phyloP scores from a whole-genome alignment of 108 stramenopile species.

The Fistulifera solaris region DNA sequence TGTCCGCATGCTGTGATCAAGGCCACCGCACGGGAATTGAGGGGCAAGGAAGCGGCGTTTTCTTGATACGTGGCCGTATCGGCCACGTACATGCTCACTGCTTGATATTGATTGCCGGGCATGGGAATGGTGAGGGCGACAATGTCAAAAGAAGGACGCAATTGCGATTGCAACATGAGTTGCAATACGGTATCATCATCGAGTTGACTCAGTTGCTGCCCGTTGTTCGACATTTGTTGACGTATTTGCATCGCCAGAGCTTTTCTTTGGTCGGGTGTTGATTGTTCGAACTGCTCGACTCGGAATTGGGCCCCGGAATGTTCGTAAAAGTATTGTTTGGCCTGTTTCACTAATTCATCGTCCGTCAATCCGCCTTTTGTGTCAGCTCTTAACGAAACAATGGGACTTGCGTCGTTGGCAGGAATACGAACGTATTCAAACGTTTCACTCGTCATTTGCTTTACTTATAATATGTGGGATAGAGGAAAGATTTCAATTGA shows the following conservation, averaged over 20 bases:
- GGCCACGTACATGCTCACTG: conserved; percentile 62
- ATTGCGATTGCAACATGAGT: conserved; percentile 28
- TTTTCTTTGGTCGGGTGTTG: conserved; percentile 42
- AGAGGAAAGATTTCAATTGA: too few species aligned
- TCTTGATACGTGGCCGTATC: conserved; percentile 38
- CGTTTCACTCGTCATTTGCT: background rate
- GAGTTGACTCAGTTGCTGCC: conserved; percentile 22
- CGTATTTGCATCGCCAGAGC: conserved; percentile 45
- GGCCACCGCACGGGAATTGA: conserved; percentile 48
- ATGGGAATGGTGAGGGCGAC: conserved; percentile 58
- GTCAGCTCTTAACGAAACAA: conserved; percentile 22
- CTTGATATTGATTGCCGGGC: conserved; percentile 32
- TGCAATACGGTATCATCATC: conserved; percentile 45
- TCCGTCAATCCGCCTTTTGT: conserved; percentile 55
- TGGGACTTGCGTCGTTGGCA: conserved; percentile 33
- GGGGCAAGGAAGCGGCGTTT: conserved; percentile 9
- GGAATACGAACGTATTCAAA: conserved; percentile 59
- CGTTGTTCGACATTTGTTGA: conserved; percentile 18
- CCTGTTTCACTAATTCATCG: conserved; percentile 44
- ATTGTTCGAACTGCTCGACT: conserved; percentile 19
- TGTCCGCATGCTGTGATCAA: conserved; percentile 60
- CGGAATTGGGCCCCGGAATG: conserved; percentile 27
- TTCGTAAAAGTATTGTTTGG: conserved; percentile 57
- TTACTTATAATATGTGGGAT: too few species aligned
- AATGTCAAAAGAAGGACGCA: conserved; percentile 52